Evolutionary conservation across 768 basidiomycete species (phyloP).

Genomic region (Kwoniella botswanensis): DNA sequence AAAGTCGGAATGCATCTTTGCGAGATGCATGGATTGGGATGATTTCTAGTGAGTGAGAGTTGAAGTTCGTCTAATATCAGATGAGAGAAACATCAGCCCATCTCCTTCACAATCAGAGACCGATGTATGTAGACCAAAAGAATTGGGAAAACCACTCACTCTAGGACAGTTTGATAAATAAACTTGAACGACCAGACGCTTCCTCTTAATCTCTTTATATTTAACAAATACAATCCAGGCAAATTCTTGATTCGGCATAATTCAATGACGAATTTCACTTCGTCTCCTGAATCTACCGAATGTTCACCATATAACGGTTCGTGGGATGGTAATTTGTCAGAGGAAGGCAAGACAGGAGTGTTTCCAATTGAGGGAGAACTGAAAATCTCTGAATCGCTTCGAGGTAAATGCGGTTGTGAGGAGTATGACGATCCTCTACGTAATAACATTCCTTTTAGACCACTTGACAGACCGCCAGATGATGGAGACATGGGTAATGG

Average conservation of each 20-base stretch:
- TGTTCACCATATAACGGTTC: slow-evolving; percentile 74
- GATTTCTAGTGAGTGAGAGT: slow-evolving; percentile 18
- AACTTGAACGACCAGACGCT: slow-evolving; percentile 76
- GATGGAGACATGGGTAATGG: slow-evolving; percentile 79
- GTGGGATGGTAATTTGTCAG: slow-evolving; percentile 51
- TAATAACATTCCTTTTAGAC: slow-evolving; percentile 83
- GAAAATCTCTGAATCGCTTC: slow-evolving; percentile 34
- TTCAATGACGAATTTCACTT: slow-evolving; percentile 96
- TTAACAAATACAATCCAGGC: slow-evolving; percentile 87
- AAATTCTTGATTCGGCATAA: slow-evolving; percentile 86
- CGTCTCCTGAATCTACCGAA: slow-evolving; percentile 82
- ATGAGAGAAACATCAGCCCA: slow-evolving; percentile 8
- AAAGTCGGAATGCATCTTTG: too few species aligned
- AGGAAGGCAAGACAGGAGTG: slow-evolving; percentile 60
- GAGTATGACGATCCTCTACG: slow-evolving; percentile 86
- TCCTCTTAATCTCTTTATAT: slow-evolving; percentile 89
- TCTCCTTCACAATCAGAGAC: not conserved
- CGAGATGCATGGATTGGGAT: too few species aligned
- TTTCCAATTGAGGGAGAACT: slow-evolving; percentile 32
- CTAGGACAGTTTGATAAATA: slow-evolving; percentile 58
- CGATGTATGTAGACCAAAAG: not conserved
- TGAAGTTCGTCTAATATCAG: slow-evolving; percentile 16
- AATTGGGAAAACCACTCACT: slow-evolving; percentile 45
- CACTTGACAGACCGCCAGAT: slow-evolving; percentile 66
- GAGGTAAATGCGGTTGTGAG: slow-evolving; percentile 28